Conservation (phyloP, 2,329 filamentous ascomycete genomes). For the Cercospora citrullina region DNA sequence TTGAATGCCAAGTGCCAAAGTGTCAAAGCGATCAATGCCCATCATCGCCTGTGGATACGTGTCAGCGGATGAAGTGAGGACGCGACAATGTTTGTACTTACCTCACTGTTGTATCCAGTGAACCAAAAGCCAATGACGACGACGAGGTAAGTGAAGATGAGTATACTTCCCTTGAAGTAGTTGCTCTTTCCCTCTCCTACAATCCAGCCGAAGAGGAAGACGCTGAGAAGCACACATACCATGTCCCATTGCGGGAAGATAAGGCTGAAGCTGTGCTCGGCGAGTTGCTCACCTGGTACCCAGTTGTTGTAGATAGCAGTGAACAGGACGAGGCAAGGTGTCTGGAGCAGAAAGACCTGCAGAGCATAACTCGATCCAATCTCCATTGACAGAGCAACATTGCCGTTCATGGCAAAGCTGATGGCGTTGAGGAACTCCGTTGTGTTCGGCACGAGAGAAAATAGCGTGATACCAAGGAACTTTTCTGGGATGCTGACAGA, state of each 20-base stretch:
- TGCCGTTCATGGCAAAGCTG: slow-evolving; percentile 99
- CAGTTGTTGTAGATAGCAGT: slow-evolving; percentile 70
- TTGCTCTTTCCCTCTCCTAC: slow-evolving; percentile 99
- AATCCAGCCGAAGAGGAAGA: slow-evolving; percentile 95
- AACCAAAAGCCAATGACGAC: slow-evolving; percentile 91
- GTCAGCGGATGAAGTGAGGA: slow-evolving; percentile 8
- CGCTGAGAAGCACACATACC: slow-evolving; percentile 92
- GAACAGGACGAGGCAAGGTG: slow-evolving; percentile 89
- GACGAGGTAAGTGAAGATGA: slow-evolving; percentile 89
- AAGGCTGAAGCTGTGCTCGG: slow-evolving; percentile 71
- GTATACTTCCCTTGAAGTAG: slow-evolving; percentile 97
- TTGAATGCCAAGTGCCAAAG: slow-evolving; percentile 25
- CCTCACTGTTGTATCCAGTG: slow-evolving; percentile 62
- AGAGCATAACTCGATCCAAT: slow-evolving; percentile 96
- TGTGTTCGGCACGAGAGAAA: slow-evolving; percentile 95
- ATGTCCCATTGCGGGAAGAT: slow-evolving; percentile 99
- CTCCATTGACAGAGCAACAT: slow-evolving; percentile 98
- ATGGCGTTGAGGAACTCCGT: slow-evolving; percentile 99
- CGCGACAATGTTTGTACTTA: slow-evolving; percentile 25
- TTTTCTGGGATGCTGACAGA: slow-evolving; percentile 94
- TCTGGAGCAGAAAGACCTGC: slow-evolving; percentile 92
- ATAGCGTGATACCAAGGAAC: slow-evolving; percentile 93
- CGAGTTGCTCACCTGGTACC: slow-evolving; percentile 56
- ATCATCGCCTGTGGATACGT: slow-evolving; percentile 26
- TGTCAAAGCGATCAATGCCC: slow-evolving; percentile 31